Base-by-base conservation (phyloP, 345 rosid species). In the Punica granatum region DNA sequence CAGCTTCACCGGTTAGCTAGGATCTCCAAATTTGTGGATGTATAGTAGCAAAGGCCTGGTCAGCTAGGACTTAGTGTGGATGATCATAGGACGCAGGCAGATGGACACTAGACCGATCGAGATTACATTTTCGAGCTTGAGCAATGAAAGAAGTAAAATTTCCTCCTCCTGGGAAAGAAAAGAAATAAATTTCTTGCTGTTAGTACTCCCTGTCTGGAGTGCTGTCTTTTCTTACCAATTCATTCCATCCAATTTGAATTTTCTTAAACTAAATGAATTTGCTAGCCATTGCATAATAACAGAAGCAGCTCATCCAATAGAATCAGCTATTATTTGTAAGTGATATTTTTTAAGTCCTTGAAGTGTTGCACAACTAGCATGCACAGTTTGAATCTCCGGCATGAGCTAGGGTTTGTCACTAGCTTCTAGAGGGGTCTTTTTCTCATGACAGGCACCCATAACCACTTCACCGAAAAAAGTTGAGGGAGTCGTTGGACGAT, bases 381-480 rank as follows among this genome's bases (percentile, higher is more conserved):
- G 30, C 30, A n/a, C n/a, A n/a, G n/a, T n/a, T n/a, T 30, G 61
- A 28, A 26, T 28, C 34, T 12, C 34, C 30, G 18, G 11, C 59
- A 23, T 7, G 5, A 53, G 31, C 31, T 56, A 56, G 61, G 34
- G 61, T 30, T 56, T 12, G 25, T 56, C 61, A 12, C 19, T 28
- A 30, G 32, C 34, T 53, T 53, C 59, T 53, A 53, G 59, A 53
- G 13, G 34, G 34, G 0, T 14, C 16, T 12, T 56, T 13, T 30
- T 56, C 7, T 18, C 18, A 56, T 56, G 61, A 56, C 34, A 56
- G 61, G 7, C 26, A 56, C 61, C 61, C 34, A 28, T 56, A 56
- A 56, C 61, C 61, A 56, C 61, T 56, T 28, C 61, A 26, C 33
- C 61, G 34, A 28, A 56, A 56, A n/a, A 56, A 56, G 7, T 26